Evolutionary conservation across 2,329 filamentous ascomycete species (phyloP), one percentile per base, ranked within the genome.

Genomic region (Talaromyces atroroseus): DNA sequence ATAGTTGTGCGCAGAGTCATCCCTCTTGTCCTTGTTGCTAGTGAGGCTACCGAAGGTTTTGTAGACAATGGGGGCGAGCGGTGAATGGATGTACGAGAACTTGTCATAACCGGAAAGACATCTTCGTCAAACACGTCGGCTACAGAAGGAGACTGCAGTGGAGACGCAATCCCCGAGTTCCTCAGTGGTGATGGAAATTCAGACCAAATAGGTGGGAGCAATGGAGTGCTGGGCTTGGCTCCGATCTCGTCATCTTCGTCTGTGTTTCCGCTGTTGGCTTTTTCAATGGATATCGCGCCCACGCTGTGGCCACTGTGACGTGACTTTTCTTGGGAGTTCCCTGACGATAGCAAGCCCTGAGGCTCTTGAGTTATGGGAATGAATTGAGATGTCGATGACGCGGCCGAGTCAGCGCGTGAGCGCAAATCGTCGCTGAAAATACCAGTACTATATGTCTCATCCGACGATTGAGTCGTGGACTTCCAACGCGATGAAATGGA

Each of bases 81-180:
- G 29, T 81, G 61, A 64, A 73, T 65, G 66, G 74, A 63, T 60
- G 79, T 69, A 38, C 78, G 76, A 14, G 79, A 75, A 51, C 79
- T 78, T 14, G 77, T 71, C 16, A 78, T 78, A 16, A 77, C 76
- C 23, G 73, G 69, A 46, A 70, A 72, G 50, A 74, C 64, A 16
- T 77, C 20, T 63, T 68, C 20, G 68, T 73, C 60, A 36, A 74
- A 71, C 40, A 80, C 74, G n/a, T 85, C 84, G 10, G 86, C 89
- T 18, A 94, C 82, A 0, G 85, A 87, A 0, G 91, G 91, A 0
- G 90, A 95, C 71, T 95, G 90, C 24, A 95, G 77, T n/a, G 92
- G 90, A 7, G 90, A 95, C 58, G 89, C 82, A 32, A 87, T 78
- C 1, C 81, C 80, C 0, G 84, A 80, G 44, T 82, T 76, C 38